Evolutionary conservation across 2,329 filamentous ascomycete species (phyloP).

Genomic region (Fonsecaea nubica): DNA sequence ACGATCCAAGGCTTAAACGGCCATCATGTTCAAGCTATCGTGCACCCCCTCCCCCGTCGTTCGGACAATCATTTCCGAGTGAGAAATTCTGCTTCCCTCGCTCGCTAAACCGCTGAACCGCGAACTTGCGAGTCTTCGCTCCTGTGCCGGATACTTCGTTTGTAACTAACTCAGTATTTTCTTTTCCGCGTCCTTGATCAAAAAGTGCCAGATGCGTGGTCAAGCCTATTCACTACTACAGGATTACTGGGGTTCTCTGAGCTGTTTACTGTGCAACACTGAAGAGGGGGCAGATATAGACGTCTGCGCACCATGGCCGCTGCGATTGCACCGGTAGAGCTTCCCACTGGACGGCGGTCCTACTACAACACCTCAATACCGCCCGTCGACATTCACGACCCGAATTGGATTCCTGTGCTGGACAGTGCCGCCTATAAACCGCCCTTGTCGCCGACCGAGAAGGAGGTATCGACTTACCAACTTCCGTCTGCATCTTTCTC

Average conservation of each 20-base stretch:
- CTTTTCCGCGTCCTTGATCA: background rate
- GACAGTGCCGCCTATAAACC: constrained; percentile 29
- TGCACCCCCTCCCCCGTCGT: background rate
- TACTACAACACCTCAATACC: constrained; percentile 30
- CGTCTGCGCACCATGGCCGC: constrained; percentile 30
- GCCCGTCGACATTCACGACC: constrained; percentile 37
- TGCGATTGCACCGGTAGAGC: constrained; percentile 32
- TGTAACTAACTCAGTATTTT: background rate
- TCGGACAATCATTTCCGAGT: background rate
- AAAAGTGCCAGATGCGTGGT: constrained; percentile 2
- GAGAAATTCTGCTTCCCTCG: constrained; percentile 8
- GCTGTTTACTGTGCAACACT: background rate
- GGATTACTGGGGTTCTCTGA: background rate
- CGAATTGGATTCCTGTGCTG: constrained; percentile 40
- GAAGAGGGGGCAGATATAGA: background rate
- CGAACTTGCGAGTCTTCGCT: background rate
- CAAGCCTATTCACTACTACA: background rate
- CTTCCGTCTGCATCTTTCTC: constrained; percentile 31
- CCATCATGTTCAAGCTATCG: background rate
- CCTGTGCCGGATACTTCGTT: background rate
- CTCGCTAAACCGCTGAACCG: constrained; percentile 8
- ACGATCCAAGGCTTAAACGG: background rate
- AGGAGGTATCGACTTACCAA: constrained; percentile 26
- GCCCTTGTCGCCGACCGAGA: constrained; percentile 29
- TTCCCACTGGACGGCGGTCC: constrained; percentile 37